Evolutionary conservation across 352 stramenopile species (phyloP).

Genomic region (Phytophthora macrochlamydospora): DNA sequence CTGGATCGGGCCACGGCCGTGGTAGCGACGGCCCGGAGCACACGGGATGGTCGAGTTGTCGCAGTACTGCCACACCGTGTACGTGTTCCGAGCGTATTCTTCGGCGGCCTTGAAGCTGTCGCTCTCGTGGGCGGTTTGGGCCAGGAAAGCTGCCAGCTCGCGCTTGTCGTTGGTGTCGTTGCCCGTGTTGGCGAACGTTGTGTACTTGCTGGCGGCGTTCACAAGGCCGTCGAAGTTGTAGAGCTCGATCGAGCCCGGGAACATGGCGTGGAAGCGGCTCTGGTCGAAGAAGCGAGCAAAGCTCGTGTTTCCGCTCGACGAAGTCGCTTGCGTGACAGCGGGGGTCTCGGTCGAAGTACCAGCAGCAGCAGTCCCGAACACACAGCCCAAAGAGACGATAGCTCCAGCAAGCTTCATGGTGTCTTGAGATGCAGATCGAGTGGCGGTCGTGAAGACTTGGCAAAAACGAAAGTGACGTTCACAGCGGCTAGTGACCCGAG

Average conservation of each 20-base stretch:
- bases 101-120: constrained; percentile 49
- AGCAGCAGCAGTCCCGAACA: constrained; percentile 23
- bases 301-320: constrained; percentile 6
- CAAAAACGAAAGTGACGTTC: constrained; percentile 26
- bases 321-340: constrained; percentile 1
- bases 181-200: constrained; percentile 48
- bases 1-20: constrained; percentile 58
- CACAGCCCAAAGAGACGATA: constrained; percentile 17
- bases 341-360: constrained; percentile 17
- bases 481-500: constrained; percentile 1
- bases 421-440: constrained; percentile 1
- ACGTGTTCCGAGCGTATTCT: constrained; percentile 44
- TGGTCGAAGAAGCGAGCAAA: constrained; percentile 50
- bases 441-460: constrained; percentile 2
- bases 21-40: constrained; percentile 41
- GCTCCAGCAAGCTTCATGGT: constrained; percentile 22
- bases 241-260: constrained; percentile 41
- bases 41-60: constrained; percentile 43
- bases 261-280: constrained; percentile 34
- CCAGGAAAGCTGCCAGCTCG: constrained; percentile 52
- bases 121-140: constrained; percentile 47
- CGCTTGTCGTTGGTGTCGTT: constrained; percentile 45
- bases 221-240: constrained; percentile 54
- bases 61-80: constrained; percentile 51
- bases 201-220: constrained; percentile 45